Evolutionary conservation across 140 eudicot species (phyloP).

Genomic region (Bidens hawaiensis): DNA sequence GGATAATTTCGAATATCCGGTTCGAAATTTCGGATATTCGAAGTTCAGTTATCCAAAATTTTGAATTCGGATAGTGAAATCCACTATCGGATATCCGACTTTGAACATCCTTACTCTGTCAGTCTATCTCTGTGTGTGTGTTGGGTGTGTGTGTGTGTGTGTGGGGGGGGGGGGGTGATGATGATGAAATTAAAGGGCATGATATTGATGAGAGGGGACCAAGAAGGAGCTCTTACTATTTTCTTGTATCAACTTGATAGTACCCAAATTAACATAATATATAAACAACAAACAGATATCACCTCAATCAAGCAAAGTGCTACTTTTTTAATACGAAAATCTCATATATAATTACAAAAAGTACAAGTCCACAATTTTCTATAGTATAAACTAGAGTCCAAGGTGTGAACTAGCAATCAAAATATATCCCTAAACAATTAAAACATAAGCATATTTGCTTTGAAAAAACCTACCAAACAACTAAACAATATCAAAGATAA

Average conservation of each 20-base stretch:
- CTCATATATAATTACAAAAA: no score
- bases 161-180: no score
- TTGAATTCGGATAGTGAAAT: no score
- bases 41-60: no score
- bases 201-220: background rate
- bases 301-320: background rate
- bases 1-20: no score
- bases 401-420: background rate
- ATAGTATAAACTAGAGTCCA: background rate
- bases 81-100: no score
- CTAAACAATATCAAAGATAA: background rate
- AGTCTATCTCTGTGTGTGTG: no score
- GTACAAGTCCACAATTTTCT: background rate
- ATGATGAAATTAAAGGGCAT: no score
- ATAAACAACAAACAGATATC: background rate
- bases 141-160: no score
- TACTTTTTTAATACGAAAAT: background rate
- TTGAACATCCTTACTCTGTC: no score
- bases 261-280: background rate
- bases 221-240: background rate
- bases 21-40: no score
- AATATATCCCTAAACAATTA: no score
- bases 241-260: background rate
- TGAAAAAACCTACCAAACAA: background rate
- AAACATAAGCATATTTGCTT: background rate